These are phyloP conservation scores for Ophidiomyces ophidiicola DNA, from an alignment of 2,329 filamentous ascomycete genomes.

Conservation along the genomic window DNA sequence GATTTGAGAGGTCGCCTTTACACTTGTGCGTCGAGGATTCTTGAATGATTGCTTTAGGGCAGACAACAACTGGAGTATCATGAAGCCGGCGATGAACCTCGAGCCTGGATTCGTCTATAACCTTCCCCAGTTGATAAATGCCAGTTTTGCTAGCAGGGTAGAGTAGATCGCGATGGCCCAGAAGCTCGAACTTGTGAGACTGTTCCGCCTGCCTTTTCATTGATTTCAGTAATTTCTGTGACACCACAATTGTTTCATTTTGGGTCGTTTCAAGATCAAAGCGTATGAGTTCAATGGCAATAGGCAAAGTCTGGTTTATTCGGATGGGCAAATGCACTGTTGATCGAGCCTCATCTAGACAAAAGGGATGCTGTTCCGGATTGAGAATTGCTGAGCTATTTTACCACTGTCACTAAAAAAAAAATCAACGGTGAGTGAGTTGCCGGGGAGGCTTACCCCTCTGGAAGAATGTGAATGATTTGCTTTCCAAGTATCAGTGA, in stretches of 20 bases:
- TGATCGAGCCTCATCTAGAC: slow-evolving; percentile 54
- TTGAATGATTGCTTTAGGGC: slow-evolving; percentile 66
- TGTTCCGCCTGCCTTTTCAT: slow-evolving; percentile 61
- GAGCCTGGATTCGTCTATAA: slow-evolving; percentile 86
- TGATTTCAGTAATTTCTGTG: slow-evolving; percentile 59
- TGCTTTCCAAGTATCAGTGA: slow-evolving; percentile 92
- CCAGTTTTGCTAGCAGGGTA: slow-evolving; percentile 75
- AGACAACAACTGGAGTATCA: slow-evolving; percentile 74
- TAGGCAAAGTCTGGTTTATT: slow-evolving; percentile 86
- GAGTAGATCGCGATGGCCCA: slow-evolving; percentile 53
- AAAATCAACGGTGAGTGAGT: neutral
- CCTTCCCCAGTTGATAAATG: slow-evolving; percentile 70
- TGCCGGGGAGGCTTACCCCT: slow-evolving; percentile 62
- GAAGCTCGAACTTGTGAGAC: slow-evolving; percentile 36
- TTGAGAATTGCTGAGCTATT: slow-evolving; percentile 72
- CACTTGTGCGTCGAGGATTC: slow-evolving; percentile 57
- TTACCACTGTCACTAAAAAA: slow-evolving; percentile 20
- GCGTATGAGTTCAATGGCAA: slow-evolving; percentile 76
- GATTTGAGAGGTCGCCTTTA: slow-evolving; percentile 73
- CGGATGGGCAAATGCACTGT: slow-evolving; percentile 63
- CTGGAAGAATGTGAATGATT: slow-evolving; percentile 93
- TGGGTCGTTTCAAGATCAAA: slow-evolving; percentile 69
- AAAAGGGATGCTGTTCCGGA: slow-evolving; percentile 67
- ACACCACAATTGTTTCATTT: slow-evolving; percentile 68
- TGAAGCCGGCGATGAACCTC: slow-evolving; percentile 68